These are phyloP conservation scores for Mycosarcoma mackinlayi DNA, from an alignment of 1,284 basidiomycete genomes.

Conservation along the genomic window DNA sequence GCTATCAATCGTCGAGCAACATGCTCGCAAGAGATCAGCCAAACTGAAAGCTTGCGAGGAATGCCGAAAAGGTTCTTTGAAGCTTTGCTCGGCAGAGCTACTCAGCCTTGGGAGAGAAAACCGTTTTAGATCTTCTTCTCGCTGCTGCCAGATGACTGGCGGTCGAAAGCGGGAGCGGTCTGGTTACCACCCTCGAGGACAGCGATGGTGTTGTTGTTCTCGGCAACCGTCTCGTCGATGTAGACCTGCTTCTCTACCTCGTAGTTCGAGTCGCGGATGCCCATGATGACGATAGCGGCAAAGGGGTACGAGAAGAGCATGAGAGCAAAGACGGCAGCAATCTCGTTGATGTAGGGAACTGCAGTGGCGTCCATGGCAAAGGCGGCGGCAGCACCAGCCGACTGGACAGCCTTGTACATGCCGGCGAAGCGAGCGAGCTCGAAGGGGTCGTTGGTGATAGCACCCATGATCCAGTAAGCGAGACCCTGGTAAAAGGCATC, in stretches of 20 bases:
- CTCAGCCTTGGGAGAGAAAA: neutral
- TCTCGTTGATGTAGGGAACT: conserved; percentile 39
- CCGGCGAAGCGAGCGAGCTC: conserved; percentile 56
- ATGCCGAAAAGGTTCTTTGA: too few species aligned
- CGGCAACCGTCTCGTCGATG: conserved; percentile 25
- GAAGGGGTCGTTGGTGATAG: conserved; percentile 58
- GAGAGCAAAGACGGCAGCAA: conserved; percentile 34
- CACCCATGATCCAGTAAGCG: conserved; percentile 55
- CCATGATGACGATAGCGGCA: conserved; percentile 22
- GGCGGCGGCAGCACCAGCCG: conserved; percentile 49
- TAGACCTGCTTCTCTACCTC: conserved; percentile 35
- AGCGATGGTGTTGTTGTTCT: conserved; percentile 21
- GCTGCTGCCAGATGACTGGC: conserved; percentile 29
- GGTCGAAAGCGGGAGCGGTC: conserved; percentile 19
- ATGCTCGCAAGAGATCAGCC: too few species aligned
- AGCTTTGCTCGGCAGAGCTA: too few species aligned
- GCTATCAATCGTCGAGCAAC: too few species aligned
- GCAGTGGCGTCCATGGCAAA: conserved; percentile 46
- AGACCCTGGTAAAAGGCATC: conserved; percentile 47
- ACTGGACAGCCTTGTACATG: conserved; percentile 56
- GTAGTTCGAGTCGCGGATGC: conserved; percentile 33
- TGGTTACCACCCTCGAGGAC: conserved; percentile 17
- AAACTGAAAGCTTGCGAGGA: too few species aligned
- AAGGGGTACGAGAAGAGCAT: conserved; percentile 35
- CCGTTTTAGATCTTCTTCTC: conserved; percentile 27